Percentiles rank a stretch among this genome's conserved stretches.
Evolutionary conservation across 2,329 filamentous ascomycete species (phyloP).

Genomic region (Colletotrichum shisoi): DNA sequence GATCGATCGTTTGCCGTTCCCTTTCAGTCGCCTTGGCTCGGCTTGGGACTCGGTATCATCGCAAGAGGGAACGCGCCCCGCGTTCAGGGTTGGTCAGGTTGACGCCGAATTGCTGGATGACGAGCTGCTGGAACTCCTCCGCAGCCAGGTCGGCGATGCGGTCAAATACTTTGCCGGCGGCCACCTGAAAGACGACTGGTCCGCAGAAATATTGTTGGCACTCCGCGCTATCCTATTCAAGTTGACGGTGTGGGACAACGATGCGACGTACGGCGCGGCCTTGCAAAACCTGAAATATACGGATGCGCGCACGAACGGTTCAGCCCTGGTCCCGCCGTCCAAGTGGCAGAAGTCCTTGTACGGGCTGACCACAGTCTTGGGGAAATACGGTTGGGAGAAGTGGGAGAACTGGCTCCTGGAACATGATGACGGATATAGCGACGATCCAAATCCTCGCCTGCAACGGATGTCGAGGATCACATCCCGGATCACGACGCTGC

Average conservation of each 20-base stretch:
- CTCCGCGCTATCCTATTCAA: constrained; percentile 88
- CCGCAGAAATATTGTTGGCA: constrained; percentile 80
- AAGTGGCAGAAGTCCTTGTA: constrained; percentile 84
- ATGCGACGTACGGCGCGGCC: constrained; percentile 91
- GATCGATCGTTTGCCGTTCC: constrained; percentile 66
- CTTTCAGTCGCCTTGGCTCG: constrained; percentile 66
- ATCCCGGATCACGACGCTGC: constrained; percentile 71
- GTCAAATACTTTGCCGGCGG: constrained; percentile 83
- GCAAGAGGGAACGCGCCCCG: constrained; percentile 80
- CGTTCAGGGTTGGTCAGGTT: constrained; percentile 93
- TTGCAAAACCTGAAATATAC: constrained; percentile 91
- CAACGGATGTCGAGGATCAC: constrained; percentile 73
- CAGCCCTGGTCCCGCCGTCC: constrained; percentile 74
- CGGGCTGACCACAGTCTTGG: constrained; percentile 84
- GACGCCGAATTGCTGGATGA: constrained; percentile 95
- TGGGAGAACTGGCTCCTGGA: constrained; percentile 88
- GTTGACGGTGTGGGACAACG: constrained; percentile 93
- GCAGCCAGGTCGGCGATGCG: constrained; percentile 84
- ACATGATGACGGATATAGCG: constrained; percentile 74
- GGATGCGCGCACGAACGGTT: constrained; percentile 74
- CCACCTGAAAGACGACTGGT: constrained; percentile 84
- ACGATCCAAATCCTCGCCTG: constrained; percentile 65
- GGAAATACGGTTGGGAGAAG: constrained; percentile 87
- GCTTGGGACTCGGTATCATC: constrained; percentile 77
- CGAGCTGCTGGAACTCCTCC: constrained; percentile 85